These are phyloP conservation scores for Neopestalotiopsis sp. DNA, from an alignment of 2,329 filamentous ascomycete genomes.

Conservation along the genomic window DNA sequence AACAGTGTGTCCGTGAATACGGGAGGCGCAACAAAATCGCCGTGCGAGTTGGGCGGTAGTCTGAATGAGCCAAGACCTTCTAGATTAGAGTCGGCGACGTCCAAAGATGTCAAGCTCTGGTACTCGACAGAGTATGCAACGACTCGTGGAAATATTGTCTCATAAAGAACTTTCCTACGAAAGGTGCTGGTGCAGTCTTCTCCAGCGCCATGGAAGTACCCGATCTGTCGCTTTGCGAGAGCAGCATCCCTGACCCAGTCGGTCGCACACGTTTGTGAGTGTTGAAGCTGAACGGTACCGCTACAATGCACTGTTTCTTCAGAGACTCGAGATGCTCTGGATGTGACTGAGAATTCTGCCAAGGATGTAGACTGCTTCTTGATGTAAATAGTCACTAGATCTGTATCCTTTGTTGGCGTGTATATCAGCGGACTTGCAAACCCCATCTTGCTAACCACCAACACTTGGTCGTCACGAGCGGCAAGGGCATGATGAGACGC, in stretches of 20 bases:
- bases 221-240: slow-evolving; percentile 11
- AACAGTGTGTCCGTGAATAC: slow-evolving; percentile 27
- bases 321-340: not conserved
- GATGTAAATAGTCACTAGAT: not conserved
- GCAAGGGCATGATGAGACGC: slow-evolving; percentile 7
- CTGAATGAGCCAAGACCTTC: slow-evolving; percentile 21
- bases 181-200: slow-evolving; percentile 19
- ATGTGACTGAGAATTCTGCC: slow-evolving; percentile 11
- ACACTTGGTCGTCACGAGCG: not conserved
- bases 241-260: slow-evolving; percentile 7
- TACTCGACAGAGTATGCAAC: slow-evolving; percentile 24
- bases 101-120: slow-evolving; percentile 15
- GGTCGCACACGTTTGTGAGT: not conserved
- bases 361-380: not conserved
- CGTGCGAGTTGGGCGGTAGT: slow-evolving; percentile 8
- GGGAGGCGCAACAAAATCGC: slow-evolving; percentile 15
- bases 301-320: slow-evolving; percentile 13
- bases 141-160: slow-evolving; percentile 25
- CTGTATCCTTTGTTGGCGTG: not conserved
- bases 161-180: slow-evolving; percentile 23
- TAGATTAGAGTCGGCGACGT: slow-evolving; percentile 17
- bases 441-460: slow-evolving; percentile 14
- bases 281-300: not conserved
- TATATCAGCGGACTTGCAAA: slow-evolving; percentile 19
- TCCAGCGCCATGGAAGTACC: slow-evolving; percentile 12